A percentile compares a stretch with the other conserved stretches of the same genome.
These are phyloP conservation scores for Coemansia sp. DNA, from an alignment of 192 early-diverging fungal species.

Conservation along the genomic window DNA sequence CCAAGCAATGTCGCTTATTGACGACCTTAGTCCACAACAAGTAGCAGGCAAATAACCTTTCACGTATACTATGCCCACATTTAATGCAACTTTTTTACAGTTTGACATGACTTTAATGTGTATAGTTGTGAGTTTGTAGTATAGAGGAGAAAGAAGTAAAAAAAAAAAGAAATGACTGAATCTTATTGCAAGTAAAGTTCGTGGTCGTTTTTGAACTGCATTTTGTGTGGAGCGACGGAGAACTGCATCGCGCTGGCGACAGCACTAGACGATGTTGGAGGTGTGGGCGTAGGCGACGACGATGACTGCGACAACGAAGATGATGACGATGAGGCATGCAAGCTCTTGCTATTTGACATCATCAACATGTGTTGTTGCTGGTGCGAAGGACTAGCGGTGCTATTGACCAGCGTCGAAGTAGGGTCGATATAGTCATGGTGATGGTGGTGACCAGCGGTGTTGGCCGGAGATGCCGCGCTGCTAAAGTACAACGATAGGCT, in stretches of 20 bases:
- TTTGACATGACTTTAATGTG: not conserved
- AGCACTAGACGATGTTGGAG: slow-evolving; percentile 30
- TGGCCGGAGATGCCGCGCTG: slow-evolving; percentile 7
- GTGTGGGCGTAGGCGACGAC: slow-evolving; percentile 38
- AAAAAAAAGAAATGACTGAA: not conserved
- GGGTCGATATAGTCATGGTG: slow-evolving; percentile 40
- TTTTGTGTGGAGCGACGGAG: slow-evolving; percentile 44
- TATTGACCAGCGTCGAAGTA: slow-evolving; percentile 13
- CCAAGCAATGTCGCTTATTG: slow-evolving; percentile 1
- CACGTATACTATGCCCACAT: not conserved
- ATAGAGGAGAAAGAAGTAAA: not conserved
- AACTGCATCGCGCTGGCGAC: slow-evolving; percentile 34
- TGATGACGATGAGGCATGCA: slow-evolving; percentile 23
- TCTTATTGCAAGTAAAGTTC: slow-evolving; percentile 44
- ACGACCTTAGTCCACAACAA: not conserved
- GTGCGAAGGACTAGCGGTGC: slow-evolving; percentile 24
- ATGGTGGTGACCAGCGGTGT: slow-evolving; percentile 4
- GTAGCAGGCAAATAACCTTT: not conserved
- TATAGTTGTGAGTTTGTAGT: not conserved
- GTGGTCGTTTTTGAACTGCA: slow-evolving; percentile 49
- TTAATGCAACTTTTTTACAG: not conserved
- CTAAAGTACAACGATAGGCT: slow-evolving; percentile 20
- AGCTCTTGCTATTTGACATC: slow-evolving; percentile 19
- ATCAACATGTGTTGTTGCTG: slow-evolving; percentile 14
- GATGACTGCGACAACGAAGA: slow-evolving; percentile 17